phyloP scores from a whole-genome alignment of 108 stramenopile species.

The Phaeodactylum tricornutum region DNA sequence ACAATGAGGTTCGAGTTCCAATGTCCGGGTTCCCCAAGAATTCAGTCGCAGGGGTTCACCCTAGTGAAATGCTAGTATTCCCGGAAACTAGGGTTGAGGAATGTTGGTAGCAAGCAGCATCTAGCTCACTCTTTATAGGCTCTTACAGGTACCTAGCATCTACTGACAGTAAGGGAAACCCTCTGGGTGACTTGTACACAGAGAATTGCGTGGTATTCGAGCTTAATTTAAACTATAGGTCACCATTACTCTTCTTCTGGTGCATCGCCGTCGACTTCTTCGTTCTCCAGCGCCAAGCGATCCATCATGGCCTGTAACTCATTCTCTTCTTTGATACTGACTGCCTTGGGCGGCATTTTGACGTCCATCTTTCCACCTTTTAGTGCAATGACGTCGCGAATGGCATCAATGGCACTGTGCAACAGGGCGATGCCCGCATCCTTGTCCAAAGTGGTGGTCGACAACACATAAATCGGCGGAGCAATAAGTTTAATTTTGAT shows the following conservation, averaged over 20 bases:
- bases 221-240: too few relatives aligned
- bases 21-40: too few relatives aligned
- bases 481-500: constrained; percentile 97
- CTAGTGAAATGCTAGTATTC: too few relatives aligned
- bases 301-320: constrained; percentile 98
- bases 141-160: too few relatives aligned
- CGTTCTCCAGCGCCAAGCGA: constrained; percentile 90
- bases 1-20: too few relatives aligned
- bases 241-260: constrained; percentile 86
- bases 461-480: constrained; percentile 95
- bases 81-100: too few relatives aligned
- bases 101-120: too few relatives aligned
- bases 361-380: constrained; percentile 97
- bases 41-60: too few relatives aligned
- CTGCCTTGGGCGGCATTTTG: constrained; percentile 98
- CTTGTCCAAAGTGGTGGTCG: constrained; percentile 94
- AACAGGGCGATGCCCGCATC: constrained; percentile 88
- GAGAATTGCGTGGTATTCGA: too few relatives aligned
- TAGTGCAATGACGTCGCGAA: constrained; percentile 68
- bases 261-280: constrained; percentile 95
- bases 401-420: constrained; percentile 81
- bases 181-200: too few relatives aligned
- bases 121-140: too few relatives aligned
- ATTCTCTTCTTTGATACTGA: constrained; percentile 94
- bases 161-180: too few relatives aligned